Evolutionary conservation across 2,329 filamentous ascomycete genomes (phyloP).

Genomic region (Xylogone sp.): DNA sequence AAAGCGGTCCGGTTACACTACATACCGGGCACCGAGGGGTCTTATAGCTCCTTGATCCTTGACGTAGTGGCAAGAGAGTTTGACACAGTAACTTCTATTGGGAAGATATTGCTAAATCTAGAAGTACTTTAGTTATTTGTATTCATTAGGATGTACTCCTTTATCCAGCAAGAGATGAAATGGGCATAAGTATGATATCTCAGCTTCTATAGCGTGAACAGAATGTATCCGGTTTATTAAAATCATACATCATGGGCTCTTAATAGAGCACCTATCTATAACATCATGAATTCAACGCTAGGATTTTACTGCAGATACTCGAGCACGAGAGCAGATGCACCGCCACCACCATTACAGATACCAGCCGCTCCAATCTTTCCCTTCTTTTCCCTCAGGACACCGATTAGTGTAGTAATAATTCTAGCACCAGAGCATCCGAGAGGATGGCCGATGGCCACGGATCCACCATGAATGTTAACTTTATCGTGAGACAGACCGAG

Average conservation of each 20-base stretch:
- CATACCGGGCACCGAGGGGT: no score
- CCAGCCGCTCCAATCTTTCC: conserved; percentile 91
- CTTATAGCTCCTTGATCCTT: no score
- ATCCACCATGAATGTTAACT: conserved; percentile 93
- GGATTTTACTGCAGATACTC: conserved; percentile 48
- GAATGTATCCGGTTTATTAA: neutral
- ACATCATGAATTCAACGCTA: neutral
- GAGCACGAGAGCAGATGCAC: conserved; percentile 89
- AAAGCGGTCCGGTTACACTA: no score
- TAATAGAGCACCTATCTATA: neutral
- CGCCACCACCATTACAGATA: conserved; percentile 97
- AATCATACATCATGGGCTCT: neutral
- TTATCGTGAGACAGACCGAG: conserved; percentile 75
- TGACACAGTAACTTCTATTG: no score
- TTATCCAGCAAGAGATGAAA: neutral
- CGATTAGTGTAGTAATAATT: conserved; percentile 85
- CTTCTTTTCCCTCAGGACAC: conserved; percentile 85
- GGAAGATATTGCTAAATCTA: no score
- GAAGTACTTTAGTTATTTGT: no score
- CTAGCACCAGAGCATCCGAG: conserved; percentile 91
- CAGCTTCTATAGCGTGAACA: neutral
- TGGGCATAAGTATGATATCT: neutral
- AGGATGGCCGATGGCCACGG: conserved; percentile 93
- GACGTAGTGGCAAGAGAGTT: no score
- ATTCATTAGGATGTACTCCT: no score